Evolutionary conservation across 345 rosid genomes (phyloP), one percentile per base, ranked within the genome.

Genomic region (Eucalyptus paniculata): DNA sequence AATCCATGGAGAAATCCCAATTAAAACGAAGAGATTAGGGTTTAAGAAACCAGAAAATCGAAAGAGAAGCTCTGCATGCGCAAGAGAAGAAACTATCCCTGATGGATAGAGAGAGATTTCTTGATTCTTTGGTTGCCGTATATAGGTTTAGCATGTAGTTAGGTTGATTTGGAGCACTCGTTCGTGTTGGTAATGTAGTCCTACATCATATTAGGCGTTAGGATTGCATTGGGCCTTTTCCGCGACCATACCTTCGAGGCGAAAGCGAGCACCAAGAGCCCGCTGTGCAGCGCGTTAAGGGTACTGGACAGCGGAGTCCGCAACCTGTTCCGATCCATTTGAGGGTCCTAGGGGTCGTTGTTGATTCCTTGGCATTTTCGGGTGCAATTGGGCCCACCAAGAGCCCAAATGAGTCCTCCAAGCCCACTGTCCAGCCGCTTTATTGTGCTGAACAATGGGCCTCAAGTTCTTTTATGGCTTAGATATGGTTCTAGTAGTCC

Each of bases 401-500:
- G 72, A 62, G 72, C 18, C 34, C 72, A 30, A 62, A 62, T 62
- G 8, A 62, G 19, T 16, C 16, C 18, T 62, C 72, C 0, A 62
- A 30, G 37, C 9, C 72, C 1, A 10, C 34, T 62, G 9, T 62
- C 34, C 72, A 13, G 72, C 34, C 7, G 18, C 34, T 60, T 3
- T 3, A 60, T 4, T 60, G 17, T 5, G 2, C 8, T 28, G 69
- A 28, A 28, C 34, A 60, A 7, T 30, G 34, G 32, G 69, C 69
- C 32, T 62, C 1, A 0, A 28, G 32, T 28, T 1, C 69, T 62
- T 30, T 12, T 62, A 12, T 6, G 32, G 69, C 72, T 30, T 19
- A 0, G 9, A 30, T 6, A 62, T 28, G 0, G 72, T 4, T 1
- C 18, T 4, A 0, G 72, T 16, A 8, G 9, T 30, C 72, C 8